phyloP scores from a whole-genome alignment of 2,329 filamentous ascomycete genomes.

The Coniochaeta pulveracea region DNA sequence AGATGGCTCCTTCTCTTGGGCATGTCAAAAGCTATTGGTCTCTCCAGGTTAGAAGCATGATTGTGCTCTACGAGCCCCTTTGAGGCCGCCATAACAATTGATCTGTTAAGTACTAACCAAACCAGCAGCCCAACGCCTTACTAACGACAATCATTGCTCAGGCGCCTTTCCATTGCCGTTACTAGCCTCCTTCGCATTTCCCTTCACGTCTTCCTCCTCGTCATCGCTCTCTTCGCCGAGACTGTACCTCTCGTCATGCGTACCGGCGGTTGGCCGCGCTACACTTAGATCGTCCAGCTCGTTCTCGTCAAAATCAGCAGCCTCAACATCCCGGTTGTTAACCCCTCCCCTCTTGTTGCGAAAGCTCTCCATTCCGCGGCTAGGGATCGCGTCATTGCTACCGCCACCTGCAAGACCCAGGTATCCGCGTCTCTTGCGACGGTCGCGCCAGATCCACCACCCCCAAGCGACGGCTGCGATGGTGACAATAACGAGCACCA shows the following conservation, averaged over 20 bases:
- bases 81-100: too few species aligned
- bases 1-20: too few species aligned
- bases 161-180: too few species aligned
- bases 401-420: conserved; percentile 31
- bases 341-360: conserved; percentile 26
- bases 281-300: conserved; percentile 51
- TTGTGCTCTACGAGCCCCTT: too few species aligned
- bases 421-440: conserved; percentile 44
- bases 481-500: conserved; percentile 71
- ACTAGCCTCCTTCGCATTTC: conserved; percentile 14
- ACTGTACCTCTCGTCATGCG: conserved; percentile 38
- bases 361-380: conserved; percentile 30
- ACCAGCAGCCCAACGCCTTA: too few species aligned
- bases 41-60: too few species aligned
- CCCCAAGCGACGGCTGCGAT: conserved; percentile 65
- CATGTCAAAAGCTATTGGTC: too few species aligned
- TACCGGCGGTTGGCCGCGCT: conserved; percentile 29
- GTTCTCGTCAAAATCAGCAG: conserved; percentile 54
- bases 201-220: conserved; percentile 32
- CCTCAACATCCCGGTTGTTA: conserved; percentile 42
- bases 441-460: conserved; percentile 56
- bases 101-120: too few species aligned
- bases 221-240: conserved; percentile 47
- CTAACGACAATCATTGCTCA: too few species aligned
- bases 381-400: conserved; percentile 12